These are phyloP conservation scores for Ophiostoma sp. DNA, from an alignment of 2,329 filamentous ascomycete species.

Conservation along the genomic window DNA sequence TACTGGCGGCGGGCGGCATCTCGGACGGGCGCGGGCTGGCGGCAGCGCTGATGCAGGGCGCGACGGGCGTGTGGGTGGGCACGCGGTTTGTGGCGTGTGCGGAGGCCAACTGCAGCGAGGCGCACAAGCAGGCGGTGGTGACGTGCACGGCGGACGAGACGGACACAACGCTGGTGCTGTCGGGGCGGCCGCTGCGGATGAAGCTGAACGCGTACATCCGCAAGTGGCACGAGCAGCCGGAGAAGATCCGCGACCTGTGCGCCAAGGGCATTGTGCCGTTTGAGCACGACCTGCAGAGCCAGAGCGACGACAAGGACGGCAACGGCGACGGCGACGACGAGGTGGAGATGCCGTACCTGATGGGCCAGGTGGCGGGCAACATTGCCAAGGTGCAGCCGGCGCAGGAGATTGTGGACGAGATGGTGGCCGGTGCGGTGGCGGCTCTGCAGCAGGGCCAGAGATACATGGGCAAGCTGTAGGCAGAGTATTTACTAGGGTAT, in stretches of 20 bases:
- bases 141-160: slow-evolving; percentile 75
- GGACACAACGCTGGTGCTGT: slow-evolving; percentile 73
- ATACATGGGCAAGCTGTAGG: slow-evolving; percentile 46
- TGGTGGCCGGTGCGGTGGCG: slow-evolving; percentile 71
- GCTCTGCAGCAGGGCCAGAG: slow-evolving; percentile 58
- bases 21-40: slow-evolving; percentile 77
- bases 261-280: slow-evolving; percentile 74
- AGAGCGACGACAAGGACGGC: slow-evolving; percentile 3
- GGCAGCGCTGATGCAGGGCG: slow-evolving; percentile 79
- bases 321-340: no score
- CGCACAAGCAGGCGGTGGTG: slow-evolving; percentile 82
- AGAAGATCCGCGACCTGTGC: slow-evolving; percentile 70
- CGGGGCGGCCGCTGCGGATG: slow-evolving; percentile 74
- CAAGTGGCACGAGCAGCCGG: slow-evolving; percentile 71
- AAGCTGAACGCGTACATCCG: slow-evolving; percentile 78
- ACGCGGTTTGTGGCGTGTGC: slow-evolving; percentile 81
- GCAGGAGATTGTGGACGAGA: slow-evolving; percentile 77
- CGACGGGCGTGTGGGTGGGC: slow-evolving; percentile 86
- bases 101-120: slow-evolving; percentile 73
- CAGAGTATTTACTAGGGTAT: neutral
- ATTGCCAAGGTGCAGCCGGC: slow-evolving; percentile 77
- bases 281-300: slow-evolving; percentile 71
- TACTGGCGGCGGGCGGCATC: slow-evolving; percentile 86
- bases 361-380: slow-evolving; percentile 86
- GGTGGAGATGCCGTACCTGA: slow-evolving; percentile 79